A percentile compares a stretch with the other conserved stretches of the same genome.
Evolutionary conservation across 805 yeast species (phyloP).

Genomic region (Yamadazyma paraphyllophila): DNA sequence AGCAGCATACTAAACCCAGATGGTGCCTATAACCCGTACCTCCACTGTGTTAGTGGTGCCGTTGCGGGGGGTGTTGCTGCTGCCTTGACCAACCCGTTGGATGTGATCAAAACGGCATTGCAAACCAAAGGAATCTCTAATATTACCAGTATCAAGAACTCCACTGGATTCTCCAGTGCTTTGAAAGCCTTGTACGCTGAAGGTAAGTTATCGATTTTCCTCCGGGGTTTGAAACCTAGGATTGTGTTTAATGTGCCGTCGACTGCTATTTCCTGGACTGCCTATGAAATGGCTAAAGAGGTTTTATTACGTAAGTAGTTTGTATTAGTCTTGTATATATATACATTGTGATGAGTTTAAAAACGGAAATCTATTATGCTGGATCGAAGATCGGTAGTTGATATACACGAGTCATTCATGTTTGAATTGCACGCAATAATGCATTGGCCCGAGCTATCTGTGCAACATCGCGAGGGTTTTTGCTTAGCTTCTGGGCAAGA

Average conservation of each 20-base stretch:
- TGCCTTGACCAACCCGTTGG: slow-evolving; percentile 91
- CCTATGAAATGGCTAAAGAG: slow-evolving; percentile 94
- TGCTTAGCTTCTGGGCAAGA: slow-evolving; percentile 60
- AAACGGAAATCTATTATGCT: background rate
- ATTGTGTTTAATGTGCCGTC: slow-evolving; percentile 91
- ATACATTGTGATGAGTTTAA: slow-evolving; percentile 6
- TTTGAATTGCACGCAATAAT: slow-evolving; percentile 23
- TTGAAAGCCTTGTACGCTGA: slow-evolving; percentile 60
- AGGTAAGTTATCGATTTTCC: slow-evolving; percentile 66
- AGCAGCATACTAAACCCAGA: slow-evolving; percentile 78
- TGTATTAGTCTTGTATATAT: slow-evolving; percentile 7
- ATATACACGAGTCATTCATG: background rate
- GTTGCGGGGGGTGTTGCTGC: slow-evolving; percentile 95
- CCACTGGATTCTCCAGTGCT: slow-evolving; percentile 70
- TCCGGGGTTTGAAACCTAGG: slow-evolving; percentile 86
- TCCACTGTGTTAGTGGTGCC: slow-evolving; percentile 91
- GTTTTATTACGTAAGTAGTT: slow-evolving; percentile 38
- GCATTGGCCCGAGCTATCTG: slow-evolving; percentile 29
- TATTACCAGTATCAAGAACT: slow-evolving; percentile 47
- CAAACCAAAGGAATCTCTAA: slow-evolving; percentile 72
- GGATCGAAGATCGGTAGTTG: no score
- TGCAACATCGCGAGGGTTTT: slow-evolving; percentile 30
- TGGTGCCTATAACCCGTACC: slow-evolving; percentile 77
- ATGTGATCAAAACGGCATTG: slow-evolving; percentile 85
- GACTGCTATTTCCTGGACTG: slow-evolving; percentile 97